Conservation (phyloP, 2,329 filamentous ascomycete genomes). For the Dactylellina sp. region DNA sequence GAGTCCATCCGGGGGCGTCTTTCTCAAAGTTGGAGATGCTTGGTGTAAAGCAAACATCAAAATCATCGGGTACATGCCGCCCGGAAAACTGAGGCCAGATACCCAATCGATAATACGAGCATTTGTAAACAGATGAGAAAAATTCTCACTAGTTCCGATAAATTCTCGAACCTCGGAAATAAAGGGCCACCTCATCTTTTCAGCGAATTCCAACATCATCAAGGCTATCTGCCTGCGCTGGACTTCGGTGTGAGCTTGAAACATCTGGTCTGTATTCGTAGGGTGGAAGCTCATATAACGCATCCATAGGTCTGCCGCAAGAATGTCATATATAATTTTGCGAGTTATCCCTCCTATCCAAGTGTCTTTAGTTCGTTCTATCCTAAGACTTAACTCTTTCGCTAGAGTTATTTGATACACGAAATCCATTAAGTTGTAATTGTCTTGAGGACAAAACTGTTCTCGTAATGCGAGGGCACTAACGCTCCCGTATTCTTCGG, state of each 20-base stretch:
- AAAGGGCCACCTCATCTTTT: constrained; percentile 60
- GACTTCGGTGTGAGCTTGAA: constrained; percentile 3
- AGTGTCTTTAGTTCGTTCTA: not conserved
- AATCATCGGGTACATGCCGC: constrained; percentile 35
- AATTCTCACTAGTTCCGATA: constrained; percentile 52
- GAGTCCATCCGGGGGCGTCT: not conserved
- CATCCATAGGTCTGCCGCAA: constrained; percentile 17
- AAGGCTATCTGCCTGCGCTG: constrained; percentile 59
- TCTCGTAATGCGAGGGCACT: too few relatives aligned
- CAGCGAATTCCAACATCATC: constrained; percentile 60
- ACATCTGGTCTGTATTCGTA: not conserved
- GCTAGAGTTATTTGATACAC: constrained; percentile 1
- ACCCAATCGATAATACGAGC: too few relatives aligned
- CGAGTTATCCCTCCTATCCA: constrained; percentile 11
- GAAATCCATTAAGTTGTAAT: not conserved
- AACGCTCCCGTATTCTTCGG: not conserved
- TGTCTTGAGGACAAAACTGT: too few relatives aligned
- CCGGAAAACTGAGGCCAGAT: constrained; percentile 56
- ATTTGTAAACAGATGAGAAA: too few relatives aligned
- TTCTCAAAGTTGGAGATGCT: constrained; percentile 33
- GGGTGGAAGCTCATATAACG: not conserved
- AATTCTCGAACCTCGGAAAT: constrained; percentile 57
- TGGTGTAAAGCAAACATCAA: constrained; percentile 55
- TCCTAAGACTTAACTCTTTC: constrained; percentile 9
- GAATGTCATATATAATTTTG: constrained; percentile 12